Percentiles rank a stretch among this genome's conserved stretches.
These are phyloP conservation scores for Lasiodiplodia theobromae DNA, from an alignment of 2,329 filamentous ascomycete species.

Conservation along the genomic window DNA sequence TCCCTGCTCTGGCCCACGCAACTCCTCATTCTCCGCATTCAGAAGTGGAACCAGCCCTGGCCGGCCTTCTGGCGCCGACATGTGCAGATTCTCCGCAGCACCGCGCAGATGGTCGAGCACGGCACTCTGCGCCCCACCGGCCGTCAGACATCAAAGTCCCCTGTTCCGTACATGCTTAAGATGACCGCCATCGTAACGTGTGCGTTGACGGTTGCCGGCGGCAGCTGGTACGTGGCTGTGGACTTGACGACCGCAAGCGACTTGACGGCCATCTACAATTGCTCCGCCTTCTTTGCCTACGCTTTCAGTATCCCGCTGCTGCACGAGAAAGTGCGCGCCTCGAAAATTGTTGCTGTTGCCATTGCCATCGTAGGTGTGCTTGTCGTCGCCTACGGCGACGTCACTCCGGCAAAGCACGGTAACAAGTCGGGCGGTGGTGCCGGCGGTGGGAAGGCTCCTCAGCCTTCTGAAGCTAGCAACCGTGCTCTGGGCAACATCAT, in stretches of 20 bases:
- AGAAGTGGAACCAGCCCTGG: slow-evolving; percentile 82
- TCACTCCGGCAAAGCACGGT: slow-evolving; percentile 60
- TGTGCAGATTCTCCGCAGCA: slow-evolving; percentile 67
- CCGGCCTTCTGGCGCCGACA: slow-evolving; percentile 82
- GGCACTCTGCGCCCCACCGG: slow-evolving; percentile 72
- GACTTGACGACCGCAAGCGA: slow-evolving; percentile 92
- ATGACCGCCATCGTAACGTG: slow-evolving; percentile 84
- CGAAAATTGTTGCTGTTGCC: slow-evolving; percentile 85
- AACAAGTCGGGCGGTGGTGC: slow-evolving; percentile 62
- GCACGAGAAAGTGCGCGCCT: slow-evolving; percentile 80
- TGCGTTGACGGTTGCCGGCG: slow-evolving; percentile 85
- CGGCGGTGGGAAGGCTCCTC: slow-evolving; percentile 54
- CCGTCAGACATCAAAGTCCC: slow-evolving; percentile 56
- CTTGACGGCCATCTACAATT: slow-evolving; percentile 98
- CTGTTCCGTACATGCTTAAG: slow-evolving; percentile 76
- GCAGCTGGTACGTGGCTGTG: slow-evolving; percentile 95
- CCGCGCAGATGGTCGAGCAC: slow-evolving; percentile 84
- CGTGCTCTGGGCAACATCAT: slow-evolving; percentile 86
- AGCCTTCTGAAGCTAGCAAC: slow-evolving; percentile 65
- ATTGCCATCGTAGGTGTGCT: slow-evolving; percentile 90
- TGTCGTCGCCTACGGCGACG: slow-evolving; percentile 93
- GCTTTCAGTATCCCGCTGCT: slow-evolving; percentile 92
- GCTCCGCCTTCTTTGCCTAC: slow-evolving; percentile 98
- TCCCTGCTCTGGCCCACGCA: slow-evolving; percentile 85
- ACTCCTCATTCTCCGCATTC: slow-evolving; percentile 78